These are phyloP conservation scores for Ambrosiella xylebori DNA, from an alignment of 2,329 filamentous ascomycete species.

Conservation along the genomic window DNA sequence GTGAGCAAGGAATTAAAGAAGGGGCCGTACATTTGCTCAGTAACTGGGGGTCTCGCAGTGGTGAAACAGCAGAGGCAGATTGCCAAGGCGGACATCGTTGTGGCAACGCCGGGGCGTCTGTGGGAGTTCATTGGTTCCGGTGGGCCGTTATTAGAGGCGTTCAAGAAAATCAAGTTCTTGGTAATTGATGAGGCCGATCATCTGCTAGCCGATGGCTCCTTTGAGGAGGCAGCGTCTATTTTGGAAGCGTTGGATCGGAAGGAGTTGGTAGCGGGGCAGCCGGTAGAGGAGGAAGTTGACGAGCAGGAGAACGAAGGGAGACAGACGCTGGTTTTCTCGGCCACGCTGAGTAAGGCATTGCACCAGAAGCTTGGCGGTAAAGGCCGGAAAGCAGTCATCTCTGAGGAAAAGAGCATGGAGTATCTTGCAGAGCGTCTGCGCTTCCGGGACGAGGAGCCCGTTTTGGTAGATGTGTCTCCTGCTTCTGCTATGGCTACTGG, in stretches of 20 bases:
- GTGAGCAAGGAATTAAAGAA: constrained; percentile 47
- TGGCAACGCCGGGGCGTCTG: constrained; percentile 77
- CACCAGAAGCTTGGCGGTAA: constrained; percentile 84
- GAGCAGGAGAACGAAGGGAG: constrained; percentile 38
- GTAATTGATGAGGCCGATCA: constrained; percentile 92
- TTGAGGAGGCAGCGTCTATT: constrained; percentile 85
- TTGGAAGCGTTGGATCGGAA: constrained; percentile 59
- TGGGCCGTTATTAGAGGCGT: constrained; percentile 46
- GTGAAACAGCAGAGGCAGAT: constrained; percentile 85
- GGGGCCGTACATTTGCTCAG: constrained; percentile 59
- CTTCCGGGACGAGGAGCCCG: constrained; percentile 69
- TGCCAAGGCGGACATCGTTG: constrained; percentile 72
- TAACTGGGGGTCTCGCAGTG: constrained; percentile 86
- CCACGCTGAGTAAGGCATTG: constrained; percentile 80
- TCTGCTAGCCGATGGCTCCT: constrained; percentile 79
- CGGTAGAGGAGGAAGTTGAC: constrained; percentile 20
- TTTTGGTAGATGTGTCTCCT: constrained; percentile 85
- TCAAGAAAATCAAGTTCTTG: constrained; percentile 62
- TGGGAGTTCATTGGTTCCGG: constrained; percentile 86
- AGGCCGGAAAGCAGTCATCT: constrained; percentile 35
- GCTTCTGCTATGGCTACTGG: constrained; percentile 72
- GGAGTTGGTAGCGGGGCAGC: constrained; percentile 26
- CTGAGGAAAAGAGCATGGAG: constrained; percentile 68
- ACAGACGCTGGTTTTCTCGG: constrained; percentile 91
- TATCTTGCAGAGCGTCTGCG: constrained; percentile 54